Evolutionary conservation across 2,329 filamentous ascomycete genomes (phyloP).

Genomic region (Colletotrichum chrysophilum): DNA sequence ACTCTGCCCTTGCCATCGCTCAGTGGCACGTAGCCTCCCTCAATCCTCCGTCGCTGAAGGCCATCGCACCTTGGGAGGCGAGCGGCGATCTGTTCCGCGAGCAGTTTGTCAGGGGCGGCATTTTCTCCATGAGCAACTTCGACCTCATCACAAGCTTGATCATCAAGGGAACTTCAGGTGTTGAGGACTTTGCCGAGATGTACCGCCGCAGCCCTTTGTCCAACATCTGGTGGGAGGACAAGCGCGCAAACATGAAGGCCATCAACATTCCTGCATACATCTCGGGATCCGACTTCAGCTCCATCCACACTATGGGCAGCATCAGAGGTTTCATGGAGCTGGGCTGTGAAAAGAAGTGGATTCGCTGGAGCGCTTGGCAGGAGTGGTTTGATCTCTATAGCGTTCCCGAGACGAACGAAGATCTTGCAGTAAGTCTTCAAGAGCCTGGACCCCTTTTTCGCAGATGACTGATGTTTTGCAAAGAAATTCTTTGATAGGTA

Average conservation of each 20-base stretch:
- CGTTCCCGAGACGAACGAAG: slow-evolving; percentile 33
- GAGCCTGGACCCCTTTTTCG: accelerated
- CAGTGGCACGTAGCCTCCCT: slow-evolving; percentile 28
- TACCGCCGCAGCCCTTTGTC: slow-evolving; percentile 35
- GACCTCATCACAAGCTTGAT: slow-evolving; percentile 44
- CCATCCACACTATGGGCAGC: slow-evolving; percentile 27
- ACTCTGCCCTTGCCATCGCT: slow-evolving; percentile 30
- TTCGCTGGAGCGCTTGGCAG: slow-evolving; percentile 41
- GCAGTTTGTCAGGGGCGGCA: slow-evolving; percentile 47
- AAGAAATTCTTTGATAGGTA: slow-evolving; percentile 41
- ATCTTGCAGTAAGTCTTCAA: slow-evolving; percentile 30
- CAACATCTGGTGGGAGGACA: slow-evolving; percentile 43
- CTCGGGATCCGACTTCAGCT: slow-evolving; percentile 32
- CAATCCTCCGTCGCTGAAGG: slow-evolving; percentile 25
- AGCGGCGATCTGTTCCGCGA: slow-evolving; percentile 51
- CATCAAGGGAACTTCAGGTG: slow-evolving; percentile 33
- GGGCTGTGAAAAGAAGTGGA: slow-evolving; percentile 42
- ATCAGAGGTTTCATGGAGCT: slow-evolving; percentile 35
- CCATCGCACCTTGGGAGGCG: slow-evolving; percentile 45
- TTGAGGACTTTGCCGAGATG: slow-evolving; percentile 49
- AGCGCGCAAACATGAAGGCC: slow-evolving; percentile 37
- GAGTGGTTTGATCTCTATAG: slow-evolving; percentile 51
- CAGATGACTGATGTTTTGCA: background rate
- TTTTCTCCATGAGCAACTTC: slow-evolving; percentile 43
- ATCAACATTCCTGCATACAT: slow-evolving; percentile 41